These are phyloP conservation scores for Didymella pomorum DNA, from an alignment of 2,329 filamentous ascomycete species.

Conservation along the genomic window DNA sequence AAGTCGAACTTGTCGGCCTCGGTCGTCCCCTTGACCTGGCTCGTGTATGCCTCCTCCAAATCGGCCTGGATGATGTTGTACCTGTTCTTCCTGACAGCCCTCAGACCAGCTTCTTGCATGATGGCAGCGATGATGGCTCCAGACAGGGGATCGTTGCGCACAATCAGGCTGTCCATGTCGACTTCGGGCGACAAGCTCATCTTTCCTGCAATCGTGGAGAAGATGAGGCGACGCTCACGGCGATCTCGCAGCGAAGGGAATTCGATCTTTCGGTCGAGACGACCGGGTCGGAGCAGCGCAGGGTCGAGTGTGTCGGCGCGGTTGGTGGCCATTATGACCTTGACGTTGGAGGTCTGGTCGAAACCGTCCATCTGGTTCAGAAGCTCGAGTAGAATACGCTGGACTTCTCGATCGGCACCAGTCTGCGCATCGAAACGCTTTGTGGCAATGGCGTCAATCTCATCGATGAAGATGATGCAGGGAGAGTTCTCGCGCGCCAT, in stretches of 20 bases:
- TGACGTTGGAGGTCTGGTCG: constrained; percentile 98
- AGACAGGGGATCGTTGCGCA: constrained; percentile 93
- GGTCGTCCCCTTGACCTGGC: constrained; percentile 87
- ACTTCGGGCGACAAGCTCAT: constrained; percentile 98
- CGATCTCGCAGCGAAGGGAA: constrained; percentile 95
- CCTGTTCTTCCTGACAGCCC: constrained; percentile 94
- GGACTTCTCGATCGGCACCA: constrained; percentile 95
- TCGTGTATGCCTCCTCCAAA: constrained; percentile 95
- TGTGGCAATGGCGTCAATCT: constrained; percentile 98
- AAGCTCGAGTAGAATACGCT: constrained; percentile 95
- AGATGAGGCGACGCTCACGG: constrained; percentile 94
- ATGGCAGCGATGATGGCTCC: constrained; percentile 97
- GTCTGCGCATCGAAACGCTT: constrained; percentile 99
- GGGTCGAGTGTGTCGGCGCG: constrained; percentile 96
- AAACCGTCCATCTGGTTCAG: constrained; percentile 99
- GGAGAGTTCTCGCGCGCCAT: constrained; percentile 99
- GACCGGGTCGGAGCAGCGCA: constrained; percentile 89
- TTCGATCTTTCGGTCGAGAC: constrained; percentile 97
- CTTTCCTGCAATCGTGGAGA: constrained; percentile 94
- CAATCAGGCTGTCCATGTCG: constrained; percentile 93
- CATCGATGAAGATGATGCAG: constrained; percentile 99
- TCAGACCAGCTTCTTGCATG: constrained; percentile 97
- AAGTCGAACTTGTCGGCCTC: constrained; percentile 82
- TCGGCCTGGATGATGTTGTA: constrained; percentile 99
- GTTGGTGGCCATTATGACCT: constrained; percentile 99